These are phyloP conservation scores for Trypethelium eluteriae DNA, from an alignment of 495 filamentous ascomycete genomes.

Conservation along the genomic window DNA sequence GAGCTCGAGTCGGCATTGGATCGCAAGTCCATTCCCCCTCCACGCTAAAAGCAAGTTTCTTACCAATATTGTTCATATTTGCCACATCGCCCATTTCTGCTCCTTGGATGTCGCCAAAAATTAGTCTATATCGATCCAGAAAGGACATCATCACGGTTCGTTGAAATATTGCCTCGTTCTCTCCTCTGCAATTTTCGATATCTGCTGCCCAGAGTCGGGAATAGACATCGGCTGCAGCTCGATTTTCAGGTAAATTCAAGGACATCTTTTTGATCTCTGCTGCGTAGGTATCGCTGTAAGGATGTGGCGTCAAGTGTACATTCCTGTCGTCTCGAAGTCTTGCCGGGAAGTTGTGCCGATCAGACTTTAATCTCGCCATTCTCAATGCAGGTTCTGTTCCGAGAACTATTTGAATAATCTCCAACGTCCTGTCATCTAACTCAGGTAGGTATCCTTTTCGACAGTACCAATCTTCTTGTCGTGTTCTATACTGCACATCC, in stretches of 20 bases:
- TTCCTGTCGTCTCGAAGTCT: not conserved
- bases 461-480: not conserved
- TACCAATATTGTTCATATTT: not conserved
- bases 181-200: not conserved
- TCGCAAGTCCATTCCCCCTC: not conserved
- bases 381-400: not conserved
- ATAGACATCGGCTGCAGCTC: not conserved
- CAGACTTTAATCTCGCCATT: not conserved
- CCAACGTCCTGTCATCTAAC: not conserved
- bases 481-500: not conserved
- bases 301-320: not conserved
- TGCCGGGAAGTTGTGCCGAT: not conserved
- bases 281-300: not conserved
- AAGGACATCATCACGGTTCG: slow-evolving; percentile 1
- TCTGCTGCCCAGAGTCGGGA: not conserved
- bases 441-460: not conserved
- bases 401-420: not conserved
- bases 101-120: not conserved
- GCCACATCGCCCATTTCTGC: not conserved
- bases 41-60: slow-evolving; percentile 1
- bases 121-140: not conserved
- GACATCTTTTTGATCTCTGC: not conserved
- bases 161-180: slow-evolving; percentile 8
- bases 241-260: not conserved
- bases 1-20: slow-evolving; percentile 3